Conservation (phyloP, 305 asterid genomes). For the Striga hermonthica region DNA sequence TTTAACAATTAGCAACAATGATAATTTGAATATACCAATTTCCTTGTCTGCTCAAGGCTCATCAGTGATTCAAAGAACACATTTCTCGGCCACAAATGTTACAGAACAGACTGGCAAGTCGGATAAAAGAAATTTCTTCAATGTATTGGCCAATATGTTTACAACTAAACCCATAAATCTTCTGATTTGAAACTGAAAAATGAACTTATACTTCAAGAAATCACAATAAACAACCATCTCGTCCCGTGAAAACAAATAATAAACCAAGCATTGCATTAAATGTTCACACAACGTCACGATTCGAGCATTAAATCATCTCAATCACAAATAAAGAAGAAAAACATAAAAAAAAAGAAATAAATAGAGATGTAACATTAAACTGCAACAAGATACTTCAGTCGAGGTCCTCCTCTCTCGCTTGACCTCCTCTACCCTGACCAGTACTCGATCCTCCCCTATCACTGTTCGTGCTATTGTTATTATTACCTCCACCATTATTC, state of each 20-base stretch:
- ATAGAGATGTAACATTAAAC: neutral
- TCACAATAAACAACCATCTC: conserved; percentile 7
- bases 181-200: conserved; percentile 10
- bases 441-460: conserved; percentile 36
- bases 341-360: too few species aligned
- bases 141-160: neutral
- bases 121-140: too few species aligned
- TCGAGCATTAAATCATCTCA: too few species aligned
- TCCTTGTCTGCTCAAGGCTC: conserved; percentile 1
- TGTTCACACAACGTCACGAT: too few species aligned
- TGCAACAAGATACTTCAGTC: conserved; percentile 32
- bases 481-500: conserved; percentile 33
- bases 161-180: neutral
- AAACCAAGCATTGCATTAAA: neutral
- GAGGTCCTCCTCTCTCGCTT: conserved; percentile 42
- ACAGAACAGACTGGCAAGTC: neutral
- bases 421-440: conserved; percentile 40
- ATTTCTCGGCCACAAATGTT: conserved; percentile 6
- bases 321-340: too few species aligned
- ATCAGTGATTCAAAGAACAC: neutral
- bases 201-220: conserved; percentile 10
- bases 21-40: neutral
- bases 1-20: neutral
- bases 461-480: conserved; percentile 21
- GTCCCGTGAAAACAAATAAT: neutral